Evolutionary conservation across 228 moss, liverwort and hornwort species (phyloP).

Genomic region (Sphagnum fallax): DNA sequence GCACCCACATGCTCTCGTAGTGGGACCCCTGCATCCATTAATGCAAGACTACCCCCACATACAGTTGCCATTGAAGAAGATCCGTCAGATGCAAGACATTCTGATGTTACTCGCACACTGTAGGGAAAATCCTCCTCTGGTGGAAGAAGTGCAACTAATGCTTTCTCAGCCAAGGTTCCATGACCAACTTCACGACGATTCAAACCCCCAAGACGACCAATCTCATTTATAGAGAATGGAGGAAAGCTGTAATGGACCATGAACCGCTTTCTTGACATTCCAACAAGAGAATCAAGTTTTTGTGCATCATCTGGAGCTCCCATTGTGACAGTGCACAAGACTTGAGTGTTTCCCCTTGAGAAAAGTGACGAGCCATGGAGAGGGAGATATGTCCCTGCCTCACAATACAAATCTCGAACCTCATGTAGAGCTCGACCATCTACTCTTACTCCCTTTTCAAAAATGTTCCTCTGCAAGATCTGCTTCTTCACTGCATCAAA

Average conservation of each 20-base stretch:
- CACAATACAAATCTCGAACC: slow-evolving; percentile 78
- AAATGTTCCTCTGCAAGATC: slow-evolving; percentile 66
- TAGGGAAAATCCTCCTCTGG: slow-evolving; percentile 84
- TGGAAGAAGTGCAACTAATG: slow-evolving; percentile 72
- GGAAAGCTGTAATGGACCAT: slow-evolving; percentile 98
- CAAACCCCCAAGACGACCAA: slow-evolving; percentile 76
- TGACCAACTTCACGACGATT: slow-evolving; percentile 94
- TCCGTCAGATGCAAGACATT: slow-evolving; percentile 90
- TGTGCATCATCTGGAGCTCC: slow-evolving; percentile 95
- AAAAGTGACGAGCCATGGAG: slow-evolving; percentile 91
- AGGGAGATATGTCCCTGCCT: slow-evolving; percentile 70
- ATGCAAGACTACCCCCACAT: slow-evolving; percentile 86
- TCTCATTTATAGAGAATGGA: slow-evolving; percentile 92
- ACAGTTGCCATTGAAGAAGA: slow-evolving; percentile 99
- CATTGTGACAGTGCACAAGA: slow-evolving; percentile 90
- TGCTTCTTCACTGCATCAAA: slow-evolving; percentile 86
- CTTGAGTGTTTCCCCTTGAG: slow-evolving; percentile 91
- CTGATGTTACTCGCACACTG: slow-evolving; percentile 86
- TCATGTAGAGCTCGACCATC: slow-evolving; percentile 63
- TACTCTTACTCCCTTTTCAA: slow-evolving; percentile 57
- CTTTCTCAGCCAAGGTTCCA: slow-evolving; percentile 91
- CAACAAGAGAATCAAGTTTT: slow-evolving; percentile 81
- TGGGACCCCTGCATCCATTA: slow-evolving; percentile 95
- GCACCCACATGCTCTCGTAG: slow-evolving; percentile 77
- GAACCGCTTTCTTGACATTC: slow-evolving; percentile 69